Evolutionary conservation across 768 basidiomycete species (phyloP).

Genomic region (Trametes maxima): DNA sequence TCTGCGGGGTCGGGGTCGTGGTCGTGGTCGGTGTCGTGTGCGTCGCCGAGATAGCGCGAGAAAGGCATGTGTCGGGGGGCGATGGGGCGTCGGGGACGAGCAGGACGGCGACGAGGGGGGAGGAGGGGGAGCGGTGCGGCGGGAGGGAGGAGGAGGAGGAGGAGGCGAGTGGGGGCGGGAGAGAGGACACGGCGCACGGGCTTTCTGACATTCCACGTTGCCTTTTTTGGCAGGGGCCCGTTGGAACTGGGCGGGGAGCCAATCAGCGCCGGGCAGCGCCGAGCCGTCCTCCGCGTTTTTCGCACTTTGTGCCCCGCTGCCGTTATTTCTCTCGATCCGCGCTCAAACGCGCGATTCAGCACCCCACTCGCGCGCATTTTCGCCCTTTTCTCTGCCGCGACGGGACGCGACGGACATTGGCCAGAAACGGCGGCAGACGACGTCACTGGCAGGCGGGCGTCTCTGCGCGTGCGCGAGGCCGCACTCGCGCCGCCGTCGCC

Average conservation of each 20-base stretch:
- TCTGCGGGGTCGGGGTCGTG: constrained; percentile 18
- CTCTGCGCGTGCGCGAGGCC: too few relatives aligned
- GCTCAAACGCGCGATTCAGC: background rate
- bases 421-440: too few relatives aligned
- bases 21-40: constrained; percentile 8
- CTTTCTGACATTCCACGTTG: constrained; percentile 17
- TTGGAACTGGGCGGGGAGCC: background rate
- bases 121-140: background rate
- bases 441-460: too few relatives aligned
- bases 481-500: too few relatives aligned
- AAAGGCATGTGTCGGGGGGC: constrained; percentile 29
- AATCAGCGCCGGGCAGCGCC: constrained; percentile 2
- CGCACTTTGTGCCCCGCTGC: background rate
- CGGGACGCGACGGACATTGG: too few relatives aligned
- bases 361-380: too few relatives aligned
- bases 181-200: too few relatives aligned
- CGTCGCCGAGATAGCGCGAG: constrained; percentile 28
- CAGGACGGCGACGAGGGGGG: constrained; percentile 2
- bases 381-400: too few relatives aligned
- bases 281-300: constrained; percentile 10
- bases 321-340: background rate
- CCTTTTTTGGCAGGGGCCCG: constrained; percentile 2
- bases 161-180: background rate
- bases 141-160: background rate
- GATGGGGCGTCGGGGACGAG: background rate